Evolutionary conservation across 2,329 filamentous ascomycete genomes (phyloP).

Genomic region (Ceratocystis harringtonii): DNA sequence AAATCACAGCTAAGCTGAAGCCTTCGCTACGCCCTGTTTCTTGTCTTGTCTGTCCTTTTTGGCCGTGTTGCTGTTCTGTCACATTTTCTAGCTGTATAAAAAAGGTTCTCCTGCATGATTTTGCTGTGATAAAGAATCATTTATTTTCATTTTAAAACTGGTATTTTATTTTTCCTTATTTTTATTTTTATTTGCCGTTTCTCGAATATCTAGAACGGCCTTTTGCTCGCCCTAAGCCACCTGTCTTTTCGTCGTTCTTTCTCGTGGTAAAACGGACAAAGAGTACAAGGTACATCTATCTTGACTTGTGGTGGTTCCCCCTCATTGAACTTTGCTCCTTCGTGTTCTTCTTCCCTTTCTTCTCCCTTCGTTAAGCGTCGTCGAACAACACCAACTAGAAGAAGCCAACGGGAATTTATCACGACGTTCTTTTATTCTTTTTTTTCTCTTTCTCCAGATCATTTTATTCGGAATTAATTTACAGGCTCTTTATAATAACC

Average conservation of each 20-base stretch:
- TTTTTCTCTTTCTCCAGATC: neutral
- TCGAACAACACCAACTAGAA: neutral
- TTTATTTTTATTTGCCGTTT: neutral
- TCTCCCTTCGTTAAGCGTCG: neutral
- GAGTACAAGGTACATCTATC: constrained; percentile 6
- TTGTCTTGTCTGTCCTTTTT: neutral
- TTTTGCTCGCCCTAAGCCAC: neutral
- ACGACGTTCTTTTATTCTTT: neutral
- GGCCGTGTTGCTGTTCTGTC: constrained; percentile 1
- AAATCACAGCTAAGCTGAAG: neutral
- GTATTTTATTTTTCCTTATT: neutral
- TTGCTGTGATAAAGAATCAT: neutral
- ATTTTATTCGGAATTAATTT: neutral
- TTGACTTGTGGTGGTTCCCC: neutral
- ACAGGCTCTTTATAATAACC: no score
- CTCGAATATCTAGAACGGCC: neutral
- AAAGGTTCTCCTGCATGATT: neutral
- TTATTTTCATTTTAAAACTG: neutral
- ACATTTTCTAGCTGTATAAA: constrained; percentile 3
- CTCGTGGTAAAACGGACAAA: neutral
- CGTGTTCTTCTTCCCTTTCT: neutral
- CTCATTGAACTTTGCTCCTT: neutral
- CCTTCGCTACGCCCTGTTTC: neutral
- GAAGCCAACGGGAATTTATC: neutral
- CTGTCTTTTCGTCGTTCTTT: neutral